phyloP scores from a whole-genome alignment of 495 filamentous ascomycete species.

The Trichoderma virens region DNA sequence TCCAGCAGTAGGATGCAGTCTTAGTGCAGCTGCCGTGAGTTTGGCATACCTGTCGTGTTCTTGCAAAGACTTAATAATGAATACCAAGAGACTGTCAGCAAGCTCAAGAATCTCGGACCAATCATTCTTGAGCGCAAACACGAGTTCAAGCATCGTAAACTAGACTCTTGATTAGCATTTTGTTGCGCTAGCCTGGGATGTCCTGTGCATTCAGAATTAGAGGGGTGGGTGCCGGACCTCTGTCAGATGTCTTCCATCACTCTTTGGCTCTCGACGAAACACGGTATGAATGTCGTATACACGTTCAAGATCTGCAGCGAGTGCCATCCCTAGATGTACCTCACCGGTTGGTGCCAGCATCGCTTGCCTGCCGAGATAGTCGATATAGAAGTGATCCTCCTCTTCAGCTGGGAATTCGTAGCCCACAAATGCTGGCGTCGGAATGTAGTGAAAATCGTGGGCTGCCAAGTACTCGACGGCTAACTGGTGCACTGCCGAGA shows the following conservation, averaged over 20 bases:
- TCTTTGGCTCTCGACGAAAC: neutral
- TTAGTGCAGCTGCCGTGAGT: neutral
- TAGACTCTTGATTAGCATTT: neutral
- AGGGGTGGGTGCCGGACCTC: neutral
- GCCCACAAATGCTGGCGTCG: neutral
- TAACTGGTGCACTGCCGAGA: neutral
- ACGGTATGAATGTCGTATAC: neutral
- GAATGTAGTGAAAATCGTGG: neutral
- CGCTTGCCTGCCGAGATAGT: neutral
- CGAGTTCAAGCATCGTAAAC: conserved; percentile 2
- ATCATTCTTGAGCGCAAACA: neutral
- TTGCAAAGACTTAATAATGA: neutral
- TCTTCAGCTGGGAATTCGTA: neutral
- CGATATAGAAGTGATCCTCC: neutral
- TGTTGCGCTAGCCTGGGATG: neutral
- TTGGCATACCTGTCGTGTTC: neutral
- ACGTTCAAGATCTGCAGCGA: neutral
- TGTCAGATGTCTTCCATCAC: neutral
- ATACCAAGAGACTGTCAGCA: neutral
- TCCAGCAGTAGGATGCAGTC: neutral
- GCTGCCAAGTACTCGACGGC: neutral
- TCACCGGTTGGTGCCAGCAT: neutral
- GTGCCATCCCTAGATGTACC: neutral
- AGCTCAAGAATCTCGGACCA: neutral
- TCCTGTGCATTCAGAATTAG: neutral